Base-by-base conservation (phyloP, 352 stramenopile species). In the Aphanomyces invadans region DNA sequence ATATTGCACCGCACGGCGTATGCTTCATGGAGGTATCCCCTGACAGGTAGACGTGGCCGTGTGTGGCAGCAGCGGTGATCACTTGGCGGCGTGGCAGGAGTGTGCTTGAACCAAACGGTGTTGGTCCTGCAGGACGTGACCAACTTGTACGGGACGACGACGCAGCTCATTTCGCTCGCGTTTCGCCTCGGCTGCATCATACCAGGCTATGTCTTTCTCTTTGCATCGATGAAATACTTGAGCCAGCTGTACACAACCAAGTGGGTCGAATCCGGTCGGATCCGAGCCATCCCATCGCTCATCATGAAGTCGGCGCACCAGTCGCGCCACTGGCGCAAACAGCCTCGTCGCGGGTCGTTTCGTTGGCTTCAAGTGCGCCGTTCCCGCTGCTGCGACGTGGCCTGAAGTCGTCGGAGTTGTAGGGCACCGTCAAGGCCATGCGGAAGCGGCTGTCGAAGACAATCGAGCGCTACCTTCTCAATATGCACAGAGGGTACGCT, bases 401-500 rank as follows among this genome's bases (percentile, higher is more conserved):
- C n/a, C 36, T 42, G 36, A 42, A 7, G 36, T 7, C 15, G 36
- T 42, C 15, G 36, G 36, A 7, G 15, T 42, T 15, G 36, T 15
- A 42, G 36, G 7, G 36, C n/a, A n/a, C n/a, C 36, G 36, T 42
- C 7, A 42, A 42, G 36, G 36, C 36, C 36, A 15, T 15, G 36
- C 7, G 7, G 7, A 42, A 7, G 7, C 7, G 36, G 7, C 7
- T 42, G 7, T 7, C 36, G 7, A 42, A 42, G 36, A 15, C 36
- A 15, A 15, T 15, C 15, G 7, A 42, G 36, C 36, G 15, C 7
- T 76, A 87, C 11, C 65, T 86, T 1, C 73, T 90, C 3, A 83
- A 85, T 51, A 87, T 79, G 70, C 87, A 88, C 38, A 78, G 77
- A 26, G 82, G 82, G 11, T 90, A 90, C 68, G 79, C 87, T 33